Conservation (phyloP, 805 yeast genomes). For the Cyberlindnera amylophila region DNA sequence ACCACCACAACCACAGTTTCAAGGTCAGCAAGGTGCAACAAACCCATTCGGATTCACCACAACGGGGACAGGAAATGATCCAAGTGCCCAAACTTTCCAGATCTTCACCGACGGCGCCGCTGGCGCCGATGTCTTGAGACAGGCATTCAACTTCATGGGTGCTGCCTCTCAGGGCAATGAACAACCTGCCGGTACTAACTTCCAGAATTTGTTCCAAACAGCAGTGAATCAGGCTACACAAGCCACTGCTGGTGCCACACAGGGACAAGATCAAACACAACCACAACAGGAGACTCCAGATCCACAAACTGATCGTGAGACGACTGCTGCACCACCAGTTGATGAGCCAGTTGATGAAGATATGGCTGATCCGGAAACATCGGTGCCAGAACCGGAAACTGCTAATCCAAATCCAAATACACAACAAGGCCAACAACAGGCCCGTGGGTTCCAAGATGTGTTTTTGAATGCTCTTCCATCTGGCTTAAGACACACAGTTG, state of each 20-base stretch:
- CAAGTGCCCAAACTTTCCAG: conserved; percentile 4
- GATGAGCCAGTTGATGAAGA: conserved; percentile 10
- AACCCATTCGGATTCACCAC: too few species aligned
- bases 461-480: conserved; percentile 12
- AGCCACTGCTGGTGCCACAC: neutral
- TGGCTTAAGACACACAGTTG: conserved; percentile 12
- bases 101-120: conserved; percentile 7
- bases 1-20: neutral
- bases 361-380: conserved; percentile 10
- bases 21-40: neutral
- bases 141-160: conserved; percentile 12
- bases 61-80: conserved; percentile 1
- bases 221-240: neutral
- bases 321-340: neutral
- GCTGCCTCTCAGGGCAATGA: too few species aligned
- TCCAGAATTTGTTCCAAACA: neutral
- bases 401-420: neutral
- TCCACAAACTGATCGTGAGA: neutral
- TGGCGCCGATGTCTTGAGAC: conserved; percentile 10
- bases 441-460: conserved; percentile 7
- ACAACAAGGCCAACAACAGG: neutral
- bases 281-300: neutral
- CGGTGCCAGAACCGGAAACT: conserved; percentile 4
- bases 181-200: neutral
- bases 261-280: conserved; percentile 1